Base-by-base conservation (phyloP, 1,284 basidiomycete species). In the Tetrapyrgos nigripes region DNA sequence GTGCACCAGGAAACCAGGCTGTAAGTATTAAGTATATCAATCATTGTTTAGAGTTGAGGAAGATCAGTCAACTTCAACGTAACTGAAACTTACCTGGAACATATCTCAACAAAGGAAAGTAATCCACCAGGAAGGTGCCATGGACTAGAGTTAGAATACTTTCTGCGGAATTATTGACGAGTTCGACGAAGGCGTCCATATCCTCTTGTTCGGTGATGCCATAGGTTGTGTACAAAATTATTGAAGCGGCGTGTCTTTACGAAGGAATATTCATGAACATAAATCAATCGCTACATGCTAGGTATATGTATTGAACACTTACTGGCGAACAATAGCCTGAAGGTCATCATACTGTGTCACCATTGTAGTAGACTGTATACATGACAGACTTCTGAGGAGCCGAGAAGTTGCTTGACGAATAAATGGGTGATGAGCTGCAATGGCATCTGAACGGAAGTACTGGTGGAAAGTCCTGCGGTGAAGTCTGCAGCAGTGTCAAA, bases 51-150 rank as follows among this genome's bases (percentile, higher is more conserved):
- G n/a, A n/a, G n/a, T n/a, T n/a, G n/a, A n/a, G n/a, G n/a, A n/a
- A n/a, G n/a, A n/a, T n/a, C n/a, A n/a, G n/a, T n/a, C n/a, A n/a
- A n/a, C n/a, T n/a, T n/a, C n/a, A n/a, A n/a, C n/a, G n/a, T n/a
- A n/a, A n/a, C 19, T 14, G 13, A 19, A 28, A 57, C 47, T 17
- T 26, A 69, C 67, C 57, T 46, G 68, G 68, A n/a, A 68, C 47
- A 52, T 68, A 53, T 51, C 64, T 68, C 17, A 69, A 58, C 21
- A 60, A 52, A 21, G 73, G 74, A 31, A 73, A 50, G 31, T 67
- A 69, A 29, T 76, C 73, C 8, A 76, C 73, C 9, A 73, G 53
- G 45, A 67, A 75, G 3, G 65, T 59, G 4, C 73, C 73, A 21
- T 70, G 66, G 53, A 66, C 67, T 17, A 67, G 66, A 1, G 69